A percentile compares a stretch with the other conserved stretches of the same genome.
Conservation (phyloP, 805 yeast genomes). For the Teunomyces lycoperdinae region DNA sequence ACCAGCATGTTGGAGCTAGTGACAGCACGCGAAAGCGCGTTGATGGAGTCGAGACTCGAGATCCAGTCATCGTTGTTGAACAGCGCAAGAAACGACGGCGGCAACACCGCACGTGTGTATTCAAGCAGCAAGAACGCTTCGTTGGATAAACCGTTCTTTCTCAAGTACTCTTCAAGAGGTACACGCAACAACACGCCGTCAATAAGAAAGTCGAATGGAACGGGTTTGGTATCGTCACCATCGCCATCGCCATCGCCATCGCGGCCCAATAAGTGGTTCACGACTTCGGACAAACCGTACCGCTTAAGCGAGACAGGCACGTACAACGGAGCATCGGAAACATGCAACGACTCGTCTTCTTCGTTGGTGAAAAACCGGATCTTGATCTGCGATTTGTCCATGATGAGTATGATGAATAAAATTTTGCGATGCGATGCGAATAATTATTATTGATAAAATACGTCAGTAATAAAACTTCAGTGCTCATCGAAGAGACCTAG, state of each 20-base stretch:
- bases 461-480: too few relatives aligned
- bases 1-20: constrained; percentile 21
- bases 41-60: constrained; percentile 61
- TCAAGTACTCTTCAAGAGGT: constrained; percentile 76
- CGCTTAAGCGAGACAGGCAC: constrained; percentile 86
- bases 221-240: constrained; percentile 49
- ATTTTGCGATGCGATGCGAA: constrained; percentile 2
- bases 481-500: too few relatives aligned
- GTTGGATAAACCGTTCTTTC: constrained; percentile 71
- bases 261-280: constrained; percentile 73
- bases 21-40: constrained; percentile 30
- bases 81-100: constrained; percentile 89
- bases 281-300: constrained; percentile 92
- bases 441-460: too few relatives aligned
- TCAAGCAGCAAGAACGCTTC: constrained; percentile 81
- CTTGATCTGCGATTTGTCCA: constrained; percentile 63
- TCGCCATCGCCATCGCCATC: constrained; percentile 30
- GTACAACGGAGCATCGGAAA: constrained; percentile 73
- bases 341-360: constrained; percentile 66
- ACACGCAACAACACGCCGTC: constrained; percentile 80
- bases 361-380: constrained; percentile 86
- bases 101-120: constrained; percentile 87
- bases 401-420: constrained; percentile 12
- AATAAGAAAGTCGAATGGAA: constrained; percentile 90
- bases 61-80: constrained; percentile 96